Evolutionary conservation across 2,329 filamentous ascomycete genomes (phyloP).

Genomic region (Escovopsis sp.): DNA sequence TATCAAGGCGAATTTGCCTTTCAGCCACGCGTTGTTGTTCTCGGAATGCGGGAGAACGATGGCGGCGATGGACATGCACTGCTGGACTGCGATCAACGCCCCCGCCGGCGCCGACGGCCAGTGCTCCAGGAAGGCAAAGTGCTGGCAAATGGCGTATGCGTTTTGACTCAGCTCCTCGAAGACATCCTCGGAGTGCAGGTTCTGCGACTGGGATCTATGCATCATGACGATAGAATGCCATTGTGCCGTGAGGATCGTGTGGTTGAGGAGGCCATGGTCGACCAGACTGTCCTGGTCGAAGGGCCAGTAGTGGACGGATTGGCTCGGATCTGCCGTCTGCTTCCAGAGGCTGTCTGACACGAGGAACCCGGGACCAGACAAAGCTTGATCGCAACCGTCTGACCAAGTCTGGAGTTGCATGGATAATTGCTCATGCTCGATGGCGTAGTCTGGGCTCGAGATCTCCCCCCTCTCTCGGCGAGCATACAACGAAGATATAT

Average conservation of each 20-base stretch:
- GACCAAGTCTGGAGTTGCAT: slow-evolving; percentile 35
- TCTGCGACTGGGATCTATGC: slow-evolving; percentile 60
- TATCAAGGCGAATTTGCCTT: slow-evolving; percentile 61
- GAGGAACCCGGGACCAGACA: slow-evolving; percentile 46
- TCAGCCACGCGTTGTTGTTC: slow-evolving; percentile 63
- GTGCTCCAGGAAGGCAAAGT: slow-evolving; percentile 63
- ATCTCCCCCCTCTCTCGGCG: slow-evolving; percentile 51
- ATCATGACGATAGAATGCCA: slow-evolving; percentile 68
- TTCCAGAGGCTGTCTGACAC: slow-evolving; percentile 48
- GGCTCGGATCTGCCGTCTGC: slow-evolving; percentile 37
- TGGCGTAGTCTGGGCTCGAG: slow-evolving; percentile 46
- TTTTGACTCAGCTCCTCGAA: slow-evolving; percentile 41
- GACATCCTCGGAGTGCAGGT: slow-evolving; percentile 35
- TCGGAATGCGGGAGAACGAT: slow-evolving; percentile 67
- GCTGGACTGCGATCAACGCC: slow-evolving; percentile 56
- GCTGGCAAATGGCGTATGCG: slow-evolving; percentile 57
- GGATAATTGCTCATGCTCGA: slow-evolving; percentile 42
- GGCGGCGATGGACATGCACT: slow-evolving; percentile 58
- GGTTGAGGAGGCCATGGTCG: slow-evolving; percentile 52
- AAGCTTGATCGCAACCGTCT: slow-evolving; percentile 41
- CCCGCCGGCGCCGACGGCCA: slow-evolving; percentile 59
- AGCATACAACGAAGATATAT: slow-evolving; percentile 67
- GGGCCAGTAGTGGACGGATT: slow-evolving; percentile 51
- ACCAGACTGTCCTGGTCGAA: slow-evolving; percentile 58
- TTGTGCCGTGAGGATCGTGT: slow-evolving; percentile 63